These are phyloP conservation scores for Effrenium voratum DNA, from an alignment of 73 alveolate species.

Conservation along the genomic window DNA sequence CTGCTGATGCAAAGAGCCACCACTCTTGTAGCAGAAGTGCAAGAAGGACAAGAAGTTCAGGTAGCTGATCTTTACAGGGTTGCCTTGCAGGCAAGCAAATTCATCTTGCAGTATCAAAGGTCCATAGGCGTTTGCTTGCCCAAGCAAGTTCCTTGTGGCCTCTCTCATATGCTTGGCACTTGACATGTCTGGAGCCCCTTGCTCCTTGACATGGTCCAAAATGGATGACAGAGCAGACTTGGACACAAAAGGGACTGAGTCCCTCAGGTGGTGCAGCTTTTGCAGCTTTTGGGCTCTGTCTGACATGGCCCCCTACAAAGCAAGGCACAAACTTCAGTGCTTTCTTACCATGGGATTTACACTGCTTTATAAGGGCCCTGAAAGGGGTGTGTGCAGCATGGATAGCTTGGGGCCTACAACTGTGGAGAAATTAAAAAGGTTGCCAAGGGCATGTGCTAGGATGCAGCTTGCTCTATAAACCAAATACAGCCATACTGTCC, in stretches of 20 bases:
- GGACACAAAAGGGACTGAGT: neutral
- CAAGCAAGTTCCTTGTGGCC: neutral
- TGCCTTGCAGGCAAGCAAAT: neutral
- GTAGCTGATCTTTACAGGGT: neutral
- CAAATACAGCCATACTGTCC: no score
- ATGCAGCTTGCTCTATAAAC: no score
- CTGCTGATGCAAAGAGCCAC: neutral
- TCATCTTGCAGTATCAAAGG: constrained; percentile 1
- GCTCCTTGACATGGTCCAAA: neutral
- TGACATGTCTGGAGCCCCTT: neutral
- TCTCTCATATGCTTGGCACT: constrained; percentile 23
- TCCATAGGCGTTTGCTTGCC: neutral
- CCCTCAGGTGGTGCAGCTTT: neutral
- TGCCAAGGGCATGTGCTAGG: no score
- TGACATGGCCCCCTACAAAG: no score
- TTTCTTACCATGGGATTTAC: no score
- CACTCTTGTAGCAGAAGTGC: constrained; percentile 17
- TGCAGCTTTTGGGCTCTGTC: neutral
- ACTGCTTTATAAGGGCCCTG: no score
- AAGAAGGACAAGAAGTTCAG: neutral
- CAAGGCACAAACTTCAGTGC: no score
- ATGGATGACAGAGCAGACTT: neutral
- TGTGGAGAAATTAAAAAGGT: no score
- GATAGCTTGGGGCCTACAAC: no score
- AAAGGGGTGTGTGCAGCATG: no score